These are phyloP conservation scores for Picochlorum costavermella DNA, from an alignment of 139 green algal genomes.

Conservation along the genomic window DNA sequence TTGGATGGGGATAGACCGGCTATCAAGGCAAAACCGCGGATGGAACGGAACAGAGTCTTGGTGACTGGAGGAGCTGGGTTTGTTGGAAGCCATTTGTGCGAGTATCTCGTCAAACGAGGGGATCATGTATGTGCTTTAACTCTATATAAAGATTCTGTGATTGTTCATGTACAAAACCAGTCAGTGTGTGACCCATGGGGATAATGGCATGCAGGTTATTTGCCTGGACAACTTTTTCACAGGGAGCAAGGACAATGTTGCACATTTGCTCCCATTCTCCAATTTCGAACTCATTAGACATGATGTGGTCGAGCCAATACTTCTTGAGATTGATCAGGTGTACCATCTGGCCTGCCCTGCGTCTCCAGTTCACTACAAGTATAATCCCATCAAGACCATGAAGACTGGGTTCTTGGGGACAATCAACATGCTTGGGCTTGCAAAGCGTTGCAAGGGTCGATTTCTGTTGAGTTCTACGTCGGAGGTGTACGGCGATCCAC, in stretches of 20 bases:
- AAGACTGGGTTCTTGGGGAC: conserved; percentile 98
- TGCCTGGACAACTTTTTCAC: conserved; percentile 99
- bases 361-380: conserved; percentile 99
- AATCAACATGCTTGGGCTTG: conserved; percentile 98
- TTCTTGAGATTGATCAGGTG: conserved; percentile 97
- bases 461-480: conserved; percentile 91
- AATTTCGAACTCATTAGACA: conserved; percentile 98
- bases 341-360: conserved; percentile 98
- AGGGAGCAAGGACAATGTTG: conserved; percentile 89
- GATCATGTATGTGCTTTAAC: conserved; percentile 43
- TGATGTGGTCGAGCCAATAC: conserved; percentile 90
- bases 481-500: conserved; percentile 97
- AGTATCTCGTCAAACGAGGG: conserved; percentile 77
- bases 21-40: conserved; percentile 79
- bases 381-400: conserved; percentile 98
- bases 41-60: conserved; percentile 73
- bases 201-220: conserved; percentile 53
- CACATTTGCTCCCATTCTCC: conserved; percentile 72
- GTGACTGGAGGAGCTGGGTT: conserved; percentile 95
- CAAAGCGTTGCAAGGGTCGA: conserved; percentile 83
- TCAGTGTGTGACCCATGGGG: conserved; percentile 5
- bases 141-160: too few species aligned
- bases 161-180: conserved; percentile 19
- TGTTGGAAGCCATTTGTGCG: conserved; percentile 91
- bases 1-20: conserved; percentile 17